Conservation (phyloP, 1,284 basidiomycete species). For the Papiliotrema fonsecae region DNA sequence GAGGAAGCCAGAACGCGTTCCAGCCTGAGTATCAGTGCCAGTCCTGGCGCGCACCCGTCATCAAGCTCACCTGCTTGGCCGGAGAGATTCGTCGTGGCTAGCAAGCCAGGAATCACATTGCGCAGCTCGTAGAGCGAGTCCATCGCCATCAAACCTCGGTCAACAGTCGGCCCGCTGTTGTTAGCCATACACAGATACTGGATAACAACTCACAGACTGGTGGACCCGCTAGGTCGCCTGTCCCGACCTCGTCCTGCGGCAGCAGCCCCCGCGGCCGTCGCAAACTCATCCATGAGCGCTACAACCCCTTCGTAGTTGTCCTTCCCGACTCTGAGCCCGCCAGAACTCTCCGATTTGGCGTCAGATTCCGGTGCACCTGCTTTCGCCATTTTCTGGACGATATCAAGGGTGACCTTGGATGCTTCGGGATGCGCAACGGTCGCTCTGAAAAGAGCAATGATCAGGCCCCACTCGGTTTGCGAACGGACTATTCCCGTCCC, state of each 20-base stretch:
- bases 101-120: conserved; percentile 58
- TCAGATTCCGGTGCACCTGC: conserved; percentile 49
- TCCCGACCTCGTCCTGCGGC: conserved; percentile 55
- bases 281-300: conserved; percentile 81
- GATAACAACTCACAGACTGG: conserved; percentile 29
- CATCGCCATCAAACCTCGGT: conserved; percentile 75
- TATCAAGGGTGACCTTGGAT: conserved; percentile 72
- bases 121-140: conserved; percentile 72
- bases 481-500: conserved; percentile 62
- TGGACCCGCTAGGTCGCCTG: conserved; percentile 26
- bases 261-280: conserved; percentile 61
- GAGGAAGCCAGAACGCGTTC: conserved; percentile 72
- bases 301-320: conserved; percentile 82
- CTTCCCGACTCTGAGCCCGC: conserved; percentile 52
- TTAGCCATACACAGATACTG: not conserved
- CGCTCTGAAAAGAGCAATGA: conserved; percentile 82
- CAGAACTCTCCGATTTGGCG: not conserved
- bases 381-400: conserved; percentile 61
- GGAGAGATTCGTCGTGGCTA: conserved; percentile 49
- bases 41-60: not conserved
- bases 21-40: conserved; percentile 56
- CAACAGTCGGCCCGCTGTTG: conserved; percentile 64
- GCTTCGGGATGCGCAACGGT: conserved; percentile 86
- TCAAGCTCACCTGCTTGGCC: conserved; percentile 32
- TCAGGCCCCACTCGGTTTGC: conserved; percentile 91